Conservation (phyloP, 306 rosid species). For the Spatholobus suberectus region DNA sequence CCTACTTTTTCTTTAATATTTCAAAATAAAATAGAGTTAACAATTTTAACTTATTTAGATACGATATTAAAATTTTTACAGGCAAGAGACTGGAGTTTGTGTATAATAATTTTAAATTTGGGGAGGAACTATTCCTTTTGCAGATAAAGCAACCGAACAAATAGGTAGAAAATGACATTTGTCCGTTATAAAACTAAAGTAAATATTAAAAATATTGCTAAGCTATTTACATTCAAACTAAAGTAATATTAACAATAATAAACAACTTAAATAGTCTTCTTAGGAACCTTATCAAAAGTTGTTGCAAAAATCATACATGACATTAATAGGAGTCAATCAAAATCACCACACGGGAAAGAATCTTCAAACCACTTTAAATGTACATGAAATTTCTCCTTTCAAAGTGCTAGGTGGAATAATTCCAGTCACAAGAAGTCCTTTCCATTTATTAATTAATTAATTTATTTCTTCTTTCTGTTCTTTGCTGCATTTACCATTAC, state of each 20-base stretch:
- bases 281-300: not conserved
- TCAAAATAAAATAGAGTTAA: not conserved
- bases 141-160: not conserved
- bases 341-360: conserved; percentile 36
- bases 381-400: conserved; percentile 15
- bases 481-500: conserved; percentile 37
- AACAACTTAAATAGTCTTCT: not conserved
- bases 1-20: not conserved
- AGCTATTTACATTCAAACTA: not conserved
- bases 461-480: not conserved
- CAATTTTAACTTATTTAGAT: not conserved
- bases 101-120: not conserved
- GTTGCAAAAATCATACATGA: not conserved
- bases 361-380: conserved; percentile 36
- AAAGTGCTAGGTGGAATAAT: conserved; percentile 42
- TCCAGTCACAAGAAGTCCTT: conserved; percentile 37
- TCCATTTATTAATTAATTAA: conserved; percentile 12
- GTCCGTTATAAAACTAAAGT: not conserved
- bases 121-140: not conserved
- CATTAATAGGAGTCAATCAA: conserved; percentile 24
- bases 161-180: conserved; percentile 15
- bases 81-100: not conserved
- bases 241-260: not conserved
- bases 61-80: not conserved
- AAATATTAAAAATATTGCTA: not conserved